phyloP scores from a whole-genome alignment of 2,329 filamentous ascomycete genomes.

The Curvularia hawaiiensis region DNA sequence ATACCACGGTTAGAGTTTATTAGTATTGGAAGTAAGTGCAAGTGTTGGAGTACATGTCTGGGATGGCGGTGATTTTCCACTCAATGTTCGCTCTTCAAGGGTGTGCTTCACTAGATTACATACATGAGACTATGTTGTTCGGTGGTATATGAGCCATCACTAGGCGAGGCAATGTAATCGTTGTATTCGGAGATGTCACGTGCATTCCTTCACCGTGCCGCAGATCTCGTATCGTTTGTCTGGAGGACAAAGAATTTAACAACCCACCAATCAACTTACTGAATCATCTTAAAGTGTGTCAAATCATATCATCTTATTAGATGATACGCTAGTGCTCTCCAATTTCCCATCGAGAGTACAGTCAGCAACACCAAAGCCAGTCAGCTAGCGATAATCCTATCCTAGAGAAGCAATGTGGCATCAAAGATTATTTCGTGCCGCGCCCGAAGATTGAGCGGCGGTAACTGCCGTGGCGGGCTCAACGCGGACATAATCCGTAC shows the following conservation, averaged over 20 bases:
- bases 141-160: not conserved
- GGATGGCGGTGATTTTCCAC: not conserved
- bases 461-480: not conserved
- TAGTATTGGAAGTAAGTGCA: not conserved
- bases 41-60: not conserved
- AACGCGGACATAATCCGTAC: not conserved
- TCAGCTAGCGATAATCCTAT: not conserved
- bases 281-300: not conserved
- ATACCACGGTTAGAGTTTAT: not conserved
- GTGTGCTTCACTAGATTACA: not conserved
- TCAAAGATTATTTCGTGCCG: not conserved
- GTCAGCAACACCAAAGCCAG: not conserved
- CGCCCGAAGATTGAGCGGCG: not conserved
- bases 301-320: not conserved
- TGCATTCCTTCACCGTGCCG: too few species aligned
- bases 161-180: not conserved
- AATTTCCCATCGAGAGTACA: not conserved
- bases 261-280: too few species aligned
- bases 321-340: not conserved
- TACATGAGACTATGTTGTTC: not conserved
- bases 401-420: not conserved
- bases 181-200: not conserved
- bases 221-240: too few species aligned
- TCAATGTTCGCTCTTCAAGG: not conserved
- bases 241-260: too few species aligned